These are phyloP conservation scores for Arthrocladium fulminans DNA, from an alignment of 2,329 filamentous ascomycete species.

Conservation along the genomic window DNA sequence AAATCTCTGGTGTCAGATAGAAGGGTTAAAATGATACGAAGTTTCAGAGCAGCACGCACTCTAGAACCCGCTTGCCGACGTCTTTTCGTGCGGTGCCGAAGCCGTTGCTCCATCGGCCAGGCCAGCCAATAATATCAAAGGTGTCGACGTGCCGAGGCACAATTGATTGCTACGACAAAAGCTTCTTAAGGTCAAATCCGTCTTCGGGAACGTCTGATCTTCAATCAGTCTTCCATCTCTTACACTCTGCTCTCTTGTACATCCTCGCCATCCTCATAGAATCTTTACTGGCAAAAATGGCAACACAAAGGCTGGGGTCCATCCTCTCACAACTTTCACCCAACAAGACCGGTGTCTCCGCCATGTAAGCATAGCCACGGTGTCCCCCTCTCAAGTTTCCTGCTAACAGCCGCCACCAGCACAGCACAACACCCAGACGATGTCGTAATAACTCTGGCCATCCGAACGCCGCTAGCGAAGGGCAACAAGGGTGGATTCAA, in stretches of 20 bases:
- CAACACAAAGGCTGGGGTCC: slow-evolving; percentile 74
- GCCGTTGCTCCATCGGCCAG: not conserved
- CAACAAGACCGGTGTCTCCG: slow-evolving; percentile 58
- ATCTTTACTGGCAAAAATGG: slow-evolving; percentile 46
- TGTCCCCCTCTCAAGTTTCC: not conserved
- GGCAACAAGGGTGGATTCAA: slow-evolving; percentile 89
- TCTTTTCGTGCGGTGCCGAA: not conserved
- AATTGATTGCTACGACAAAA: not conserved
- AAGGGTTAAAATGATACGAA: not conserved
- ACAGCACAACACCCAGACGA: slow-evolving; percentile 91
- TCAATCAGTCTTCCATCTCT: too few relatives aligned
- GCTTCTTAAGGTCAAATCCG: not conserved
- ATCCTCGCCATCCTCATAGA: not conserved
- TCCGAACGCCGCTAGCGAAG: slow-evolving; percentile 83
- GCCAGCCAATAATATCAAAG: not conserved
- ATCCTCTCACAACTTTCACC: slow-evolving; percentile 81
- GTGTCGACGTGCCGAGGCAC: slow-evolving; percentile 1
- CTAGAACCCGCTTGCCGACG: too few relatives aligned
- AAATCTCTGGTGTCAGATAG: not conserved
- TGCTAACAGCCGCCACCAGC: slow-evolving; percentile 40
- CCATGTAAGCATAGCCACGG: slow-evolving; percentile 57
- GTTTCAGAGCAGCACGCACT: not conserved
- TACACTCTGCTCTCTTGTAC: too few relatives aligned
- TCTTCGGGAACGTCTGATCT: too few relatives aligned
- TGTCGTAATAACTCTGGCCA: slow-evolving; percentile 86